Evolutionary conservation across 768 basidiomycete genomes (phyloP), one percentile per base, ranked within the genome.

Genomic region (Psilocybe cubensis): DNA sequence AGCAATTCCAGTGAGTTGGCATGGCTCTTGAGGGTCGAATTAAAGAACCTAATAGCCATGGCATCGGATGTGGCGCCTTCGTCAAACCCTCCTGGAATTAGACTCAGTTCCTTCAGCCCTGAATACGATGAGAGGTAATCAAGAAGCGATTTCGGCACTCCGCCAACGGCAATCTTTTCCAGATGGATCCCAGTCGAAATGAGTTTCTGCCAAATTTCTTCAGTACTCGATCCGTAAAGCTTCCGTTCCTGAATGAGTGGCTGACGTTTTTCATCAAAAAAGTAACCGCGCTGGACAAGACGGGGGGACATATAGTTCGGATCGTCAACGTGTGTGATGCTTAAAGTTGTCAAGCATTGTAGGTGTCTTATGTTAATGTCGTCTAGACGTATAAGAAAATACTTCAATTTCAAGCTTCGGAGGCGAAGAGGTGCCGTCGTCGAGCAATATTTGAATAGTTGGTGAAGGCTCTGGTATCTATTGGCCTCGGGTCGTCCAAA

Each of bases 101-200:
- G 24, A 8, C 20, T 6, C 10, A 58, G 35, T 10, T 33, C 48
- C 20, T 23, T 18, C 17, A 58, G 6, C 7, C 57, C 57, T 3
- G 52, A 47, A 27, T 48, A 54, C n/a, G 57, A 58, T 11, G 50
- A 41, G 7, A 54, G 29, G 25, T 58, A 54, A 8, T 47, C 46
- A 4, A 54, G 14, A 28, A 58, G 31, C 14, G 43, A 29, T 1
- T 9, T 23, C 5, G 27, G 8, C 14, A 53, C 33, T 23, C 21
- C 23, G n/a, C 54, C 52, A 3, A 49, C 3, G 7, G 23, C 23
- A 12, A 58, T 46, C 31, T 52, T 40, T 24, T 52, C 38, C 18
- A 58, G 24, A 4, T 24, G n/a, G 14, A 58, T 41, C 8, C 41
- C 23, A 23, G 29, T 14, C 17, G 6, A 11, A 17, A 4, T 2